Base-by-base conservation (phyloP, 2,329 filamentous ascomycete genomes). In the Arthrobotrys megalospora region DNA sequence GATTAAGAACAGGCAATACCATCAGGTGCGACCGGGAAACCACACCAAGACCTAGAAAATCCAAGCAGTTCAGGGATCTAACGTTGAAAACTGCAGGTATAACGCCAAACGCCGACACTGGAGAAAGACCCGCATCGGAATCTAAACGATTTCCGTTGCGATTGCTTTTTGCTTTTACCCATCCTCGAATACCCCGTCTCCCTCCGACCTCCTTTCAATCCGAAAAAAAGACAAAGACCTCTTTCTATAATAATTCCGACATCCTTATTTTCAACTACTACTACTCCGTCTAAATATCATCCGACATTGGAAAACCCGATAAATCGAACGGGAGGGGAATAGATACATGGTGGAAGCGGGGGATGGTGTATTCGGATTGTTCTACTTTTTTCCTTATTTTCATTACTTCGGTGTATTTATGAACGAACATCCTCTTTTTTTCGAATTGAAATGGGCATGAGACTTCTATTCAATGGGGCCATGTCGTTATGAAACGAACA, bases 101-200 rank as follows among this genome's bases (percentile, higher is more conserved):
- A 99, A 99, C 90, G 94, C 96, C 85, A 99, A 99, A 93, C 90
- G 96, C 88, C 93, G 96, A 89, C 96, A 99, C 87, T 99, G 96
- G 96, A 93, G 96, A 90, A 99, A 99, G 95, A 98, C 96, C 86
- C 92, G 94, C 86, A 93, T 99, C 88, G 94, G 94, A 86, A 96
- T 99, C 90, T 99, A 96, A 90, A 90, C 87, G 86, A 87, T 72
- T 53, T 72, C 67, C 55, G 28, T 43, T 68, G 62, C 67, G 55
- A 60, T 4, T 32, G 38, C 43, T 72, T 68, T 43, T 32, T 28
- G 81, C 81, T 82, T 60, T 82, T 81, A 73, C 50, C 68, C 36
- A 47, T 48, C 52, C 16, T 58, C 50, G 48, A 68, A 55, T 63
- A 48, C 41, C 45, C 50, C 45, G 36, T 64, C 32, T 53, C 41